Evolutionary conservation across 2,329 filamentous ascomycete species (phyloP).

Genomic region (Lizonia empirigonia): DNA sequence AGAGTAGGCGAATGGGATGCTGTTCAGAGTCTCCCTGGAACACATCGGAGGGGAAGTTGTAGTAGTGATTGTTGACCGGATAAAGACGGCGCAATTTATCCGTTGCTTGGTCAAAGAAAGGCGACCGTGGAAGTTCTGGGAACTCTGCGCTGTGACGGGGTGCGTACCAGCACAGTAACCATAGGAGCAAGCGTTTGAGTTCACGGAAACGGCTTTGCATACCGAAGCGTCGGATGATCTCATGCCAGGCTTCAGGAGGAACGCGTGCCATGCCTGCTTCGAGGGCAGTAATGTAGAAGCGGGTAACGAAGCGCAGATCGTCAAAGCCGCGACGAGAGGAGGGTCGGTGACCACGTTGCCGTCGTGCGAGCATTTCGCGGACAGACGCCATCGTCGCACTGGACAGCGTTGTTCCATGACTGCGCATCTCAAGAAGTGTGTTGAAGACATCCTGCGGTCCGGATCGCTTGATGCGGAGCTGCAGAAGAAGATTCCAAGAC

Average conservation of each 20-base stretch:
- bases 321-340: constrained; percentile 30
- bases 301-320: constrained; percentile 54
- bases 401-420: constrained; percentile 51
- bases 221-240: constrained; percentile 64
- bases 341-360: constrained; percentile 48
- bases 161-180: constrained; percentile 54
- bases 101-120: constrained; percentile 29
- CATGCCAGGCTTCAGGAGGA: constrained; percentile 57
- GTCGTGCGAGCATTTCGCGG: constrained; percentile 46
- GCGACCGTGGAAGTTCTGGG: constrained; percentile 26
- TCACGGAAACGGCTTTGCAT: constrained; percentile 60
- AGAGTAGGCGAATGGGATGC: constrained; percentile 40
- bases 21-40: constrained; percentile 8
- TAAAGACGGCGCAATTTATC: constrained; percentile 22
- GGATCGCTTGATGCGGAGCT: constrained; percentile 44
- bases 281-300: constrained; percentile 56
- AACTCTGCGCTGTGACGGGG: constrained; percentile 30
- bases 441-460: constrained; percentile 34
- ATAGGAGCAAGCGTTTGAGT: constrained; percentile 58
- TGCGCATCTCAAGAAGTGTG: constrained; percentile 58
- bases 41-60: constrained; percentile 20
- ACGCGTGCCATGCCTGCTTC: constrained; percentile 51
- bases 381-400: constrained; percentile 52
- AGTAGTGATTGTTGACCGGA: constrained; percentile 23
- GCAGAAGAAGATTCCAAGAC: constrained; percentile 56